Percentiles rank a stretch among this genome's conserved stretches.
These are phyloP conservation scores for Pharus latifolius DNA, from an alignment of 176 grass and related monocot genomes.

Conservation along the genomic window DNA sequence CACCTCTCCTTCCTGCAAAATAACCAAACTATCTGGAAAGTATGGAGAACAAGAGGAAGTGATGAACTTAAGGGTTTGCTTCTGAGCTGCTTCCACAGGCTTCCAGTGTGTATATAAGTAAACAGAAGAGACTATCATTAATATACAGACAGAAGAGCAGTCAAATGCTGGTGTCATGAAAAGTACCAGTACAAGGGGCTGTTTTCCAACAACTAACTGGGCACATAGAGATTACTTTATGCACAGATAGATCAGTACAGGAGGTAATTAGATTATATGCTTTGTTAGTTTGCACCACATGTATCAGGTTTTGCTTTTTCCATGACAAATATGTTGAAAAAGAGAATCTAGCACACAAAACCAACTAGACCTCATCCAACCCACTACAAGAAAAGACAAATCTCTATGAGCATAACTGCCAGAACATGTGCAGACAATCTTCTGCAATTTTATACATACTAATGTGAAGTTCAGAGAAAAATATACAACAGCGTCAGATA, in stretches of 20 bases:
- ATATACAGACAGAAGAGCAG: conserved; percentile 37
- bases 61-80: background rate
- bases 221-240: conserved; percentile 18
- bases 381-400: background rate
- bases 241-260: background rate
- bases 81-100: background rate
- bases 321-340: conserved; percentile 7
- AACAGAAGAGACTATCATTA: conserved; percentile 25
- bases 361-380: background rate
- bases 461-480: conserved; percentile 1
- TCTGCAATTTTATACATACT: background rate
- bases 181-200: background rate
- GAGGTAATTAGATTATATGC: conserved; percentile 5
- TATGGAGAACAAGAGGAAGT: background rate
- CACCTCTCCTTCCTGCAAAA: background rate
- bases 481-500: background rate
- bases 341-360: background rate
- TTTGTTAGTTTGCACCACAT: conserved; percentile 14
- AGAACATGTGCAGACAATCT: background rate
- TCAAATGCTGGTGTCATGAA: conserved; percentile 30
- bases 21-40: conserved; percentile 20
- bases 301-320: conserved; percentile 25
- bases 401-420: conserved; percentile 6
- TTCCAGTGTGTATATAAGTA: conserved; percentile 30
- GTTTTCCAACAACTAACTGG: conserved; percentile 29